Percentiles rank a stretch among this genome's conserved stretches.
These are phyloP conservation scores for Puccinia triticina DNA, from an alignment of 1,284 basidiomycete species.

Conservation along the genomic window DNA sequence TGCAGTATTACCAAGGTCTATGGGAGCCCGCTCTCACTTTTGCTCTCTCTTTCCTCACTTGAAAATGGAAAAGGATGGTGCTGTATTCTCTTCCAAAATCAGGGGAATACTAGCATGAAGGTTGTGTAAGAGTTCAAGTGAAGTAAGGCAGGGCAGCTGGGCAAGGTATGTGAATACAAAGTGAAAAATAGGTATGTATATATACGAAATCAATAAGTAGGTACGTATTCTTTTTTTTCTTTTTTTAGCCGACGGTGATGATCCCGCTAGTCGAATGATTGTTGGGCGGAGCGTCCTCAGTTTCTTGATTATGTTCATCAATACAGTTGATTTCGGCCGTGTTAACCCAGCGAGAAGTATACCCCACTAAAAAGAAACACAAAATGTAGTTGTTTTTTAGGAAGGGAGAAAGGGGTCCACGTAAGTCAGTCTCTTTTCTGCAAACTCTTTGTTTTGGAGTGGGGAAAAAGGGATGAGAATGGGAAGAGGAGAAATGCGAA, in stretches of 20 bases:
- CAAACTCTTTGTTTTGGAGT: too few species aligned
- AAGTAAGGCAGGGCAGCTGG: too few species aligned
- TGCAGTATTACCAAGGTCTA: too few species aligned
- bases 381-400: not conserved
- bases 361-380: constrained; percentile 28
- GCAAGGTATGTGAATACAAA: too few species aligned
- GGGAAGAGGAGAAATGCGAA: too few species aligned
- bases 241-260: constrained; percentile 19
- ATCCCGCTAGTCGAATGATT: not conserved
- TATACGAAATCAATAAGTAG: too few species aligned
- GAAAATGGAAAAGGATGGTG: not conserved
- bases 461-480: not conserved
- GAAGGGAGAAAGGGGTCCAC: not conserved
- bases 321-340: constrained; percentile 40
- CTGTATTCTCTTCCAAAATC: not conserved
- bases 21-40: too few species aligned
- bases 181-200: too few species aligned
- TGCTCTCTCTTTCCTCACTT: not conserved
- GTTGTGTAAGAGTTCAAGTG: too few species aligned
- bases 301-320: not conserved
- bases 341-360: constrained; percentile 47
- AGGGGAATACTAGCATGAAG: not conserved
- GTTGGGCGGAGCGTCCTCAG: not conserved
- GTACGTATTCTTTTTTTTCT: too few species aligned
- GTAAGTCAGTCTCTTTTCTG: not conserved